These are phyloP conservation scores for Vicia sativa DNA, from an alignment of 306 rosid species.

Conservation along the genomic window DNA sequence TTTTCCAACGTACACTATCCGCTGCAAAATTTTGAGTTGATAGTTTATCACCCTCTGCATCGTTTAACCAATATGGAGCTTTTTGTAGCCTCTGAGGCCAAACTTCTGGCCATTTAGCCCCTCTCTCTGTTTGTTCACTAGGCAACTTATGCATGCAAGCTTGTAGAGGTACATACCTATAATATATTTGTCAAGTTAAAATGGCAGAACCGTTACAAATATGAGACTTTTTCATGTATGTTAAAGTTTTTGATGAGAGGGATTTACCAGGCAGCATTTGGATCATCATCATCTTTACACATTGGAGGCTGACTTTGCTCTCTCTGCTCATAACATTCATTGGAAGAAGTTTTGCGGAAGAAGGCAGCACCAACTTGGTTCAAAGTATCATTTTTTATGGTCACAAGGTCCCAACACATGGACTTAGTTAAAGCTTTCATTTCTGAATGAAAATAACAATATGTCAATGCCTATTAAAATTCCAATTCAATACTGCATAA, in stretches of 20 bases:
- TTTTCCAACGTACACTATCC: constrained; percentile 78
- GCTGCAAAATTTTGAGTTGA: constrained; percentile 70
- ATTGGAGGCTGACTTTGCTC: constrained; percentile 69
- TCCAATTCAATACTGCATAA: not conserved
- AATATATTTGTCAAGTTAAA: too few species aligned
- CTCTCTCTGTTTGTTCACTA: constrained; percentile 52
- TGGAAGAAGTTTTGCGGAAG: constrained; percentile 73
- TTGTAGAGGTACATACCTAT: constrained; percentile 85
- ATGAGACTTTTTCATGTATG: not conserved
- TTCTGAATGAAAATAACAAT: constrained; percentile 41
- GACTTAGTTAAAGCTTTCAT: constrained; percentile 70
- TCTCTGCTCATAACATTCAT: constrained; percentile 76
- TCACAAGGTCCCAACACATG: constrained; percentile 94
- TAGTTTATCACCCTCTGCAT: constrained; percentile 77
- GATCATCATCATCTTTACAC: constrained; percentile 79
- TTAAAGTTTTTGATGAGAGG: not conserved
- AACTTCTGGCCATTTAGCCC: constrained; percentile 71
- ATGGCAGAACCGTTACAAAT: too few species aligned
- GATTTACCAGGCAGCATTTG: constrained; percentile 86
- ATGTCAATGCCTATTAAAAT: constrained; percentile 15
- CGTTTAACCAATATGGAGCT: constrained; percentile 81
- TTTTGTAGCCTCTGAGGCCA: constrained; percentile 75
- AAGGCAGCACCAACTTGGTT: constrained; percentile 73
- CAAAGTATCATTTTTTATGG: constrained; percentile 66
- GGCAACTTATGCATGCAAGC: constrained; percentile 81